Base-by-base conservation (phyloP, 306 rosid species). In the Dalbergia oliveri region DNA sequence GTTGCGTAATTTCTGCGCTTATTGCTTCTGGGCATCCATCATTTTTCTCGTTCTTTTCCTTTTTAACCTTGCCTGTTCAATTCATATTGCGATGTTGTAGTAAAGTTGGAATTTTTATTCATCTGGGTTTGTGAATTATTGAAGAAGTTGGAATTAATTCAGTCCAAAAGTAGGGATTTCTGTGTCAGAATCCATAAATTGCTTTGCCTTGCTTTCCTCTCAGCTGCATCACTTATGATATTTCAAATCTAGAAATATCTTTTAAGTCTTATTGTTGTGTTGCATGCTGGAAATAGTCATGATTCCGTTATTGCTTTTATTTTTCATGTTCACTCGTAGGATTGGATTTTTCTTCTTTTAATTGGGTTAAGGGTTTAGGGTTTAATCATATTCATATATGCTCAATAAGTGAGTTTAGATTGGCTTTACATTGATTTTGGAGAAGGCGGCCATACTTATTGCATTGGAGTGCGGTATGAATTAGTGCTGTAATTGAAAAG, bases 351-450 rank as follows among this genome's bases (percentile, higher is more conserved):
- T 23, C 7, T 3, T 6, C 41, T 35, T 35, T 54, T 11, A 54
- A 37, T 35, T 59, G 64, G 21, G 50, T 11, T 47, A 8, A 47
- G 53, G 53, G 14, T 47, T 47, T 47, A 47, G 53, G n/a, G 53
- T 10, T 44, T 44, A 44, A 44, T 8, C 50, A 44, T 44, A 44
- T 44, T 31, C 51, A 18, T 54, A n/a, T 72, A 4, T 72, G 19
- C 66, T 72, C 51, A 72, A 8, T 11, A 56, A 53, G 14, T 8
- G 19, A 16, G 65, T 72, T 72, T 56, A 37, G n/a, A 34, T 51
- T 45, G 63, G 18, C 60, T 33, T 63, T 47, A 62, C 60, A 47
- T 35, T 59, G 57, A 57, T 73, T 58, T 43, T 23, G 58, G 44
- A 73, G 69, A 41, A 23, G 72, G 5, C 63, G 62, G 33, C 23